Evolutionary conservation across 192 early-diverging fungal species (phyloP).

Genomic region (Rhizophagus sp.): DNA sequence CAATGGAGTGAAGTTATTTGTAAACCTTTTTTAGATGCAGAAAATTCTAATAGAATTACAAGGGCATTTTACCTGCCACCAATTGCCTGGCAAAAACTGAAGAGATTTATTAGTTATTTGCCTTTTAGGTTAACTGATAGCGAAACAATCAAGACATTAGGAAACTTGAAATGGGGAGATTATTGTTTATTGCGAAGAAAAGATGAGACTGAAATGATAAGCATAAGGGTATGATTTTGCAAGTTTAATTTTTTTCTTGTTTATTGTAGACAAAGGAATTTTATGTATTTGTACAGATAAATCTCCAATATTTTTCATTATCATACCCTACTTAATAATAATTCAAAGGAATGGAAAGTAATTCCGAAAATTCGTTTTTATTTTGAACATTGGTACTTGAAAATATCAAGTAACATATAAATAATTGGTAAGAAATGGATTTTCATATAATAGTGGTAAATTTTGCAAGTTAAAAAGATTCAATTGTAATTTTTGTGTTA

Average conservation of each 20-base stretch:
- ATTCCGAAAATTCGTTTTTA: neutral
- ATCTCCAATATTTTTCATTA: neutral
- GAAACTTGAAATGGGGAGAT: constrained; percentile 50
- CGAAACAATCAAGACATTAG: constrained; percentile 15
- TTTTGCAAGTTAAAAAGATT: neutral
- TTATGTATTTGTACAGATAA: neutral
- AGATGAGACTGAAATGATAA: neutral
- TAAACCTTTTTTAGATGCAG: constrained; percentile 60
- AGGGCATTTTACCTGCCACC: constrained; percentile 52
- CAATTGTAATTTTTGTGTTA: neutral
- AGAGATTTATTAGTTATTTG: neutral
- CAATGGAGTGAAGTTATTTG: constrained; percentile 59
- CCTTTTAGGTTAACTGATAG: neutral
- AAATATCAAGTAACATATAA: neutral
- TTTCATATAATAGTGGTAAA: neutral
- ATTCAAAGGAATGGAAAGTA: neutral
- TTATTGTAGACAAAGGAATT: neutral
- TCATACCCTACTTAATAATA: neutral
- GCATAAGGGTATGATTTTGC: neutral
- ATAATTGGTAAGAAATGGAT: neutral
- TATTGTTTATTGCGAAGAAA: constrained; percentile 55
- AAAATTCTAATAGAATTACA: constrained; percentile 39
- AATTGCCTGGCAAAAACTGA: neutral
- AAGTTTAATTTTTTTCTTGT: neutral
- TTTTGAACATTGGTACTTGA: neutral